Evolutionary conservation across 2,329 filamentous ascomycete species (phyloP).

Genomic region (Diaporthe sp.): DNA sequence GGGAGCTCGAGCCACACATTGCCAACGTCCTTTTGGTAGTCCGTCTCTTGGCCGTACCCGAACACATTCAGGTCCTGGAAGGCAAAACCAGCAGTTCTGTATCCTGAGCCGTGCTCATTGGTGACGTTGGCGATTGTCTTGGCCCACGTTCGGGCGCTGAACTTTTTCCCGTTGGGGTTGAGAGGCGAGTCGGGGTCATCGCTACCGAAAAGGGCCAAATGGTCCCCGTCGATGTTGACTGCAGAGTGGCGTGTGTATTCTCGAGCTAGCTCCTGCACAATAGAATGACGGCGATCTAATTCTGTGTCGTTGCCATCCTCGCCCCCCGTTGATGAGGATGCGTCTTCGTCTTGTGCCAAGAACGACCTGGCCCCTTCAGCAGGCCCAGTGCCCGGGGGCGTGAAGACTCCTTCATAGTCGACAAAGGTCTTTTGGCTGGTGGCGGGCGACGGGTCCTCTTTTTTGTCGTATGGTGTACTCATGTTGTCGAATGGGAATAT

Average conservation of each 20-base stretch:
- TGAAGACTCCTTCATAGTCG: slow-evolving; percentile 5
- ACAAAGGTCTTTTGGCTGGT: slow-evolving; percentile 10
- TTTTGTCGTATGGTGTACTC: background rate
- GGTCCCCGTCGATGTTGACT: slow-evolving; percentile 19
- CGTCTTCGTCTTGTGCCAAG: background rate
- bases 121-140: slow-evolving; percentile 47
- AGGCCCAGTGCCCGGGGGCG: background rate
- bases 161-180: slow-evolving; percentile 53
- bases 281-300: slow-evolving; percentile 43
- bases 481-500: background rate
- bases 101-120: slow-evolving; percentile 47
- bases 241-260: slow-evolving; percentile 44
- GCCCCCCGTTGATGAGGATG: background rate
- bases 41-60: slow-evolving; percentile 62
- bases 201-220: slow-evolving; percentile 47
- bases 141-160: slow-evolving; percentile 54
- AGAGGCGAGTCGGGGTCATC: slow-evolving; percentile 49
- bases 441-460: background rate
- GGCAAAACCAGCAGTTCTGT: slow-evolving; percentile 52
- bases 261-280: slow-evolving; percentile 45
- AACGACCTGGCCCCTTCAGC: background rate
- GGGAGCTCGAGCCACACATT: slow-evolving; percentile 52
- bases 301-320: slow-evolving; percentile 31
- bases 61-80: slow-evolving; percentile 63
- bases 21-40: slow-evolving; percentile 61